phyloP scores from a whole-genome alignment of 2,329 filamentous ascomycete species.

The Dothistroma septosporum region DNA sequence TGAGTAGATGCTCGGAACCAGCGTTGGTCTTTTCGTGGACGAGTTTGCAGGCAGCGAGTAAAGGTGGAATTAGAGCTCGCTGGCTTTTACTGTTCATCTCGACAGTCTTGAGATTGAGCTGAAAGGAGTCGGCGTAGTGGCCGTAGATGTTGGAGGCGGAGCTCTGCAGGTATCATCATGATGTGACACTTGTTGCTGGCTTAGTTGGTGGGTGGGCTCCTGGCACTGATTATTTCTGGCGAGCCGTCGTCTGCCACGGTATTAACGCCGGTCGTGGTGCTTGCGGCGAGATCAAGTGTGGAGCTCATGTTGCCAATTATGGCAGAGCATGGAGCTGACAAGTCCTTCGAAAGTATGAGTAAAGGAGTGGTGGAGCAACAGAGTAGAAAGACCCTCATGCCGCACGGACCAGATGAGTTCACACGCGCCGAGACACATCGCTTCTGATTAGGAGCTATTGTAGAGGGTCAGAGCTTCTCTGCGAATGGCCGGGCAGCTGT shows the following conservation, averaged over 20 bases:
- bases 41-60: slow-evolving; percentile 10
- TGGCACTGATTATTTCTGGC: too few species aligned
- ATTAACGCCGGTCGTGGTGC: background rate
- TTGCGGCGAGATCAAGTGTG: too few species aligned
- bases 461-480: background rate
- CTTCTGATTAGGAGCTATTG: too few species aligned
- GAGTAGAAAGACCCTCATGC: background rate
- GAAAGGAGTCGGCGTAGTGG: background rate
- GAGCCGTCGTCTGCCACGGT: background rate
- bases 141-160: slow-evolving; percentile 6
- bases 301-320: too few species aligned
- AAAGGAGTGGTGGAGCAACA: background rate
- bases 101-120: background rate
- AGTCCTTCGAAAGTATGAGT: too few species aligned
- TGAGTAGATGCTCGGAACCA: background rate
- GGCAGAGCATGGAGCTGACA: too few species aligned
- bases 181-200: background rate
- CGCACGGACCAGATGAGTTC: background rate
- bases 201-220: too few species aligned
- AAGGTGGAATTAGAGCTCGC: background rate
- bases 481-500: background rate
- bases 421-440: background rate
- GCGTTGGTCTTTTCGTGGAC: slow-evolving; percentile 9
- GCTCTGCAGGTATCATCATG: background rate
- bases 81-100: background rate